phyloP scores from a whole-genome alignment of 1,284 basidiomycete genomes.

The Puccinia coronata region DNA sequence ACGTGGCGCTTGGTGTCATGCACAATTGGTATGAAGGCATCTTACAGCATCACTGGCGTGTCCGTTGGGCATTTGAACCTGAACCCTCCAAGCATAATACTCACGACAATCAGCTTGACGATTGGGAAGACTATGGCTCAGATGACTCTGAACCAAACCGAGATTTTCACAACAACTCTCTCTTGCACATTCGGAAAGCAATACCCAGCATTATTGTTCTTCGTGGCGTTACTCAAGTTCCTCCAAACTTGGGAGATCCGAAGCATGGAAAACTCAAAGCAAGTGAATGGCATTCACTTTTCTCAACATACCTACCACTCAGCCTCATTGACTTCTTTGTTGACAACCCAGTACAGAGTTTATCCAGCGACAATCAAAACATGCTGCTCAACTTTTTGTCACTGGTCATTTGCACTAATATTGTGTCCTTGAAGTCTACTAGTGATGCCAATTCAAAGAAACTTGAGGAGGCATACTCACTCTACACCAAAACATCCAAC shows the following conservation, averaged over 20 bases:
- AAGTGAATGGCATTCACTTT: conserved; percentile 50
- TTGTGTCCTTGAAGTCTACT: background rate
- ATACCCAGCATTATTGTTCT: conserved; percentile 40
- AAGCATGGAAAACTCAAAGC: conserved; percentile 51
- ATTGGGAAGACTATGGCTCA: background rate
- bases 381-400: background rate
- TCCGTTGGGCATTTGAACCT: conserved; percentile 7
- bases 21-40: conserved; percentile 39
- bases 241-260: conserved; percentile 45
- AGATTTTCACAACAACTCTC: background rate
- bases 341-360: background rate
- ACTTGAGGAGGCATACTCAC: background rate
- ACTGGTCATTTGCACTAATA: background rate
- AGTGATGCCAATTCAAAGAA: background rate
- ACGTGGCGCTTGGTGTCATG: conserved; percentile 12
- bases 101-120: background rate
- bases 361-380: no score
- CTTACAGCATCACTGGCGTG: conserved; percentile 10
- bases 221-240: conserved; percentile 45
- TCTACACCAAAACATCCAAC: conserved; percentile 21
- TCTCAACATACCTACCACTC: conserved; percentile 50
- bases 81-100: background rate
- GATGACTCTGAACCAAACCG: background rate
- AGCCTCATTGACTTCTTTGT: conserved; percentile 26
- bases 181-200: background rate